These are phyloP conservation scores for Dendrostoma leiphaemia DNA, from an alignment of 2,329 filamentous ascomycete species.

Conservation along the genomic window DNA sequence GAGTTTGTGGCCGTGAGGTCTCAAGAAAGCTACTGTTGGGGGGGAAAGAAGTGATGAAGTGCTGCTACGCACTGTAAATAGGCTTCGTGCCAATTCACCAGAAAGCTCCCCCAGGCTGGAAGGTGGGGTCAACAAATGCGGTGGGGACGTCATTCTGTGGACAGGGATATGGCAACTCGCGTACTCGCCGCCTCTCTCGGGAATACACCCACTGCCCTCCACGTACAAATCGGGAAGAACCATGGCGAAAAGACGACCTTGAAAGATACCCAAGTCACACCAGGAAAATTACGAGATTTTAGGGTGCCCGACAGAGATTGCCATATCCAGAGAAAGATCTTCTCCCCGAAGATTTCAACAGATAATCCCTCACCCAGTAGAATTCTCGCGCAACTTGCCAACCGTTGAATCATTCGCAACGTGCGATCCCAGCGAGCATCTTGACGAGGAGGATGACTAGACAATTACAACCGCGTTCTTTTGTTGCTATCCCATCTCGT, in stretches of 20 bases:
- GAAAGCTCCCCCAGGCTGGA: neutral
- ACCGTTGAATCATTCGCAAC: too few relatives aligned
- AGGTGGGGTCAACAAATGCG: neutral
- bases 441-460: too few relatives aligned
- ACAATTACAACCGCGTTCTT: too few relatives aligned
- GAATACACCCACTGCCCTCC: neutral
- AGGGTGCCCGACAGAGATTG: too few relatives aligned
- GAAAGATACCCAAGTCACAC: neutral
- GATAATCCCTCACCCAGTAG: too few relatives aligned
- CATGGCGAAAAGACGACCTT: neutral
- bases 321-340: too few relatives aligned
- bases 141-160: conserved; percentile 3
- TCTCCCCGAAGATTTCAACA: too few relatives aligned
- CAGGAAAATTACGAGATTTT: neutral
- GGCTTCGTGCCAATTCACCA: neutral
- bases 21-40: neutral
- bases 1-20: neutral
- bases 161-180: neutral
- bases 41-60: too few relatives aligned
- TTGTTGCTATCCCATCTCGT: too few relatives aligned
- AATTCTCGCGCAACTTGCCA: too few relatives aligned
- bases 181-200: neutral
- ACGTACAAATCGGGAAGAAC: too few relatives aligned
- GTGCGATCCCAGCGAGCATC: too few relatives aligned
- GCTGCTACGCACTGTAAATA: neutral